Conservation (phyloP, 805 yeast genomes). For the Alloascoidea africana region DNA sequence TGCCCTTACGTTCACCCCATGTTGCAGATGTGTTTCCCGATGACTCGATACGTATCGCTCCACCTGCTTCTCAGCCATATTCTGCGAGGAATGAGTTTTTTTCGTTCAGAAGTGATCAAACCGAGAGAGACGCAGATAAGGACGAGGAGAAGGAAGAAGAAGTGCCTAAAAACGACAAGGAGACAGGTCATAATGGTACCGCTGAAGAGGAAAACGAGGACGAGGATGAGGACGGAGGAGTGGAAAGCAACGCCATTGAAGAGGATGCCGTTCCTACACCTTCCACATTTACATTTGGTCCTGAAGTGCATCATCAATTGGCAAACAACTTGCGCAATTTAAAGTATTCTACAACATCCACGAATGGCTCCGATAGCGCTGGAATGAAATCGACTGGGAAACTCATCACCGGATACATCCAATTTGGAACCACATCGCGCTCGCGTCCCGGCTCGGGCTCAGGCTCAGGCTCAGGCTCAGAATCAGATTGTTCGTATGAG, state of each 20-base stretch:
- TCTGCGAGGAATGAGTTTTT: neutral
- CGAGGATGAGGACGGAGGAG: neutral
- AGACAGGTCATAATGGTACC: too few relatives aligned
- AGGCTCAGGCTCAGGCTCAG: too few relatives aligned
- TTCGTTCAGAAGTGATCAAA: neutral
- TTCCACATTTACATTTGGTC: too few relatives aligned
- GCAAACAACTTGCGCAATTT: neutral
- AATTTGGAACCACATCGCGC: too few relatives aligned
- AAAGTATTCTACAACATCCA: neutral
- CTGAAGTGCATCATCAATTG: neutral
- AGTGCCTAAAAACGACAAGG: neutral
- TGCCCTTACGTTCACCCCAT: too few relatives aligned
- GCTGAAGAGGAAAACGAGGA: too few relatives aligned
- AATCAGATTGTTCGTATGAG: too few relatives aligned
- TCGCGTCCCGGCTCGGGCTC: too few relatives aligned
- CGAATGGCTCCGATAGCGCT: neutral
- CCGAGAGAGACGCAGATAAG: neutral
- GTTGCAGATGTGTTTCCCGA: slow-evolving; percentile 1
- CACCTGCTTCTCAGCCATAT: neutral
- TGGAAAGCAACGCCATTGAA: neutral
- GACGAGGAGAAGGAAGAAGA: neutral
- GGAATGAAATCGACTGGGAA: neutral
- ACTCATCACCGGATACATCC: too few relatives aligned
- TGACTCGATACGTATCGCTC: neutral
- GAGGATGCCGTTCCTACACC: neutral